Percentiles rank a stretch among this genome's conserved stretches.
These are phyloP conservation scores for Fusarium subtropicale DNA, from an alignment of 2,329 filamentous ascomycete species.

Conservation along the genomic window DNA sequence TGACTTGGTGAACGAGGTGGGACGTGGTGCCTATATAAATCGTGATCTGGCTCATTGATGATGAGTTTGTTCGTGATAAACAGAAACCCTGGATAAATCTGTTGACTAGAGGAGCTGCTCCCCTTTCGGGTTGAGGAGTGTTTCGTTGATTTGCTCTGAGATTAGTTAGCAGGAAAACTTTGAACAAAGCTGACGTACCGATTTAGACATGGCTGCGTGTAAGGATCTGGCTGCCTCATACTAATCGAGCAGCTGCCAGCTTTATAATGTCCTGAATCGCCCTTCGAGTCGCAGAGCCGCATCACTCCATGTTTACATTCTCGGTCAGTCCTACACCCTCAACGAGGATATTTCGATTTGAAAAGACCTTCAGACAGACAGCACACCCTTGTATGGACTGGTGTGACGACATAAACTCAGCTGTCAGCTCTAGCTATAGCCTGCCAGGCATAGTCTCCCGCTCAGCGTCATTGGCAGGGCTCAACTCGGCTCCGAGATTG, in stretches of 20 bases:
- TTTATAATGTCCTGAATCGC: slow-evolving; percentile 32
- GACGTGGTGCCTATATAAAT: slow-evolving; percentile 43
- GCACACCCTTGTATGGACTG: slow-evolving; percentile 10
- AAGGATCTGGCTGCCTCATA: neutral
- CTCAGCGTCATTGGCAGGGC: slow-evolving; percentile 8
- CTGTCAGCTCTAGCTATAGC: slow-evolving; percentile 28
- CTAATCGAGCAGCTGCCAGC: slow-evolving; percentile 11
- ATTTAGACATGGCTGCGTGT: slow-evolving; percentile 16
- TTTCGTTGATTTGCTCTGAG: slow-evolving; percentile 17
- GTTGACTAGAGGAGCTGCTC: slow-evolving; percentile 12
- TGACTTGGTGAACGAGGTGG: slow-evolving; percentile 44
- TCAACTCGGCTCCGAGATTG: slow-evolving; percentile 10
- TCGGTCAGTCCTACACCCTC: slow-evolving; percentile 38
- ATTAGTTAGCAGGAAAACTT: slow-evolving; percentile 11
- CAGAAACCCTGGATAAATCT: slow-evolving; percentile 49
- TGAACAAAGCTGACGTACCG: slow-evolving; percentile 6
- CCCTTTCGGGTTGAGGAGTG: slow-evolving; percentile 20
- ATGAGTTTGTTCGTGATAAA: slow-evolving; percentile 55
- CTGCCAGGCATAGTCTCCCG: slow-evolving; percentile 17
- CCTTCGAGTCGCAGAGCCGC: slow-evolving; percentile 36
- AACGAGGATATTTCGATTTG: slow-evolving; percentile 4
- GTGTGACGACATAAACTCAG: slow-evolving; percentile 36
- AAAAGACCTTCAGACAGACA: neutral
- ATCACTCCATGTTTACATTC: slow-evolving; percentile 28
- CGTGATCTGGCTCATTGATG: slow-evolving; percentile 25